phyloP scores from a whole-genome alignment of 495 filamentous ascomycete species.

The Platismatia glauca region DNA sequence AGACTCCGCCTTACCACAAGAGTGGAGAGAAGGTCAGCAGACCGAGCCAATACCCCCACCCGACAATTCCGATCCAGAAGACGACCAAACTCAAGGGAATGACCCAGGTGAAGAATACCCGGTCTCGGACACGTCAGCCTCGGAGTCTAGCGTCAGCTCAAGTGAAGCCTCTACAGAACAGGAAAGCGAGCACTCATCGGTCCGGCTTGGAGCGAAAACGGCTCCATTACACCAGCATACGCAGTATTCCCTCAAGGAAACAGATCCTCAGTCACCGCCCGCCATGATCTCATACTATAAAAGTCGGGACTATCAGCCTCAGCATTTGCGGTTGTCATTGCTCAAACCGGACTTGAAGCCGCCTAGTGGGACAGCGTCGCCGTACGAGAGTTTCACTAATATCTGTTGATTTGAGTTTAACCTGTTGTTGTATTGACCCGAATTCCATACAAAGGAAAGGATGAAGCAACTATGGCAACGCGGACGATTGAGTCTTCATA shows the following conservation, averaged over 20 bases:
- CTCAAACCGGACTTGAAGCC: conserved; percentile 1
- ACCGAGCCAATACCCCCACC: background rate
- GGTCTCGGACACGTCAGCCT: background rate
- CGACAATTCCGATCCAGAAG: background rate
- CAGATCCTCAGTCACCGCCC: background rate
- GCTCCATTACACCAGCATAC: background rate
- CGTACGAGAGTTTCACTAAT: conserved; percentile 6
- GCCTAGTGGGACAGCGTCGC: conserved; percentile 3
- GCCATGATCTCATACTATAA: background rate
- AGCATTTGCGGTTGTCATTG: background rate
- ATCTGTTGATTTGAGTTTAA: conserved; percentile 3
- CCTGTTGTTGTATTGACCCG: background rate
- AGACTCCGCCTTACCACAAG: background rate
- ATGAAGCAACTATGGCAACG: conserved; percentile 4
- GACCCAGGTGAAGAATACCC: background rate
- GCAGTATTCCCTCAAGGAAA: conserved; percentile 3
- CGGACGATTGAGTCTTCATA: background rate
- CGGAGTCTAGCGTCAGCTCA: background rate
- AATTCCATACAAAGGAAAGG: background rate
- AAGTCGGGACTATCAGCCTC: background rate
- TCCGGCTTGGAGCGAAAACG: background rate
- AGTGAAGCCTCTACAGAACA: background rate
- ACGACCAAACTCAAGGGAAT: background rate
- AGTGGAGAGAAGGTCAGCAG: background rate
- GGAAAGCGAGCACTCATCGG: background rate